A percentile compares a stretch with the other conserved stretches of the same genome.
Evolutionary conservation across 1,284 basidiomycete genomes (phyloP).

Genomic region (Hemileia vastatrix): DNA sequence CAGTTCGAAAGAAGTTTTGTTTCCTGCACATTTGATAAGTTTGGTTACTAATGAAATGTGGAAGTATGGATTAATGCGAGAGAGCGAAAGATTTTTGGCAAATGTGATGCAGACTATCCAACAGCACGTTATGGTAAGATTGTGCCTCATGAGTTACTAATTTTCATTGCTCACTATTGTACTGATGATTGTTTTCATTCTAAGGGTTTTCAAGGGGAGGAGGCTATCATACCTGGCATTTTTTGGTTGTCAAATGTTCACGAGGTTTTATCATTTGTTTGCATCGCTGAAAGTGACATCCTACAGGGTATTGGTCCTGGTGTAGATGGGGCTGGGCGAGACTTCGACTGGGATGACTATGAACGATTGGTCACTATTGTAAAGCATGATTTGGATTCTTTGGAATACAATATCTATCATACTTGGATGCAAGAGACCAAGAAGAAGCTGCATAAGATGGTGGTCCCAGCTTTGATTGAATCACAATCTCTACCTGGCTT

Average conservation of each 20-base stretch:
- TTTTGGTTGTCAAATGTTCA: constrained; percentile 99
- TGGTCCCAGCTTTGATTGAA: constrained; percentile 94
- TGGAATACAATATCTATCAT: constrained; percentile 99
- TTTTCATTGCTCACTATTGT: constrained; percentile 9
- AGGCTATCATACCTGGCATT: constrained; percentile 88
- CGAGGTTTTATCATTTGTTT: constrained; percentile 97
- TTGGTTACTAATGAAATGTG: constrained; percentile 99
- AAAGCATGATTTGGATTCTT: constrained; percentile 94
- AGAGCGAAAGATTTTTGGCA: constrained; percentile 94
- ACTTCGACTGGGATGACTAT: constrained; percentile 96
- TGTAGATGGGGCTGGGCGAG: constrained; percentile 70
- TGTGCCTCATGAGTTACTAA: neutral
- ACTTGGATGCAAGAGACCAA: constrained; percentile 99
- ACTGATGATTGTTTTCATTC: constrained; percentile 21
- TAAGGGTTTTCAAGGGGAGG: constrained; percentile 71
- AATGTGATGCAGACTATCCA: constrained; percentile 99
- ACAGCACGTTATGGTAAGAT: constrained; percentile 85
- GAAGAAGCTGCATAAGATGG: constrained; percentile 94
- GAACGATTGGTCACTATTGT: constrained; percentile 93
- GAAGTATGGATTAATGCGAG: constrained; percentile 94
- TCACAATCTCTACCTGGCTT: constrained; percentile 96
- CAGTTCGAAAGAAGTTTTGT: constrained; percentile 91
- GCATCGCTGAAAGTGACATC: constrained; percentile 96
- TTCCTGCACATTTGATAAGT: constrained; percentile 98
- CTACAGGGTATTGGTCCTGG: constrained; percentile 94